Evolutionary conservation across 164 flowering plant genomes (phyloP).

Genomic region (Dillenia suffruticosa): DNA sequence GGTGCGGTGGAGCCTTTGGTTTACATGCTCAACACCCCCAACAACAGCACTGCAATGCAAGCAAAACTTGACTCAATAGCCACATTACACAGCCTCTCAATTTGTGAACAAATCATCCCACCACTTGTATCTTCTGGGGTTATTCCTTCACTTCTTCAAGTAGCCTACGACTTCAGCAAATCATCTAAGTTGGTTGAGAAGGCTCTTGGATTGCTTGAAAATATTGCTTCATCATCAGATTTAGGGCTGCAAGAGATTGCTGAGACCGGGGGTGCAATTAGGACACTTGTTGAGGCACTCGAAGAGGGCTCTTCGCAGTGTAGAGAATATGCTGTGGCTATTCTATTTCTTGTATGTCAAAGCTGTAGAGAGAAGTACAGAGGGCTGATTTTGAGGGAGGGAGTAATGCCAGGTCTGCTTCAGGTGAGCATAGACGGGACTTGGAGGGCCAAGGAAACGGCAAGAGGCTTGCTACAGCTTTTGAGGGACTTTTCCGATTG

Average conservation of each 20-base stretch:
- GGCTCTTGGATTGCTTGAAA: constrained; percentile 38
- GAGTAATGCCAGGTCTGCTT: constrained; percentile 57
- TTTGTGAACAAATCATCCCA: constrained; percentile 23
- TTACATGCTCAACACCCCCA: constrained; percentile 19
- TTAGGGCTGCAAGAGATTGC: constrained; percentile 27
- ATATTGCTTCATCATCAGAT: constrained; percentile 27
- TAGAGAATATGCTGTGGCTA: constrained; percentile 53
- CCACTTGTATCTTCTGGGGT: constrained; percentile 25
- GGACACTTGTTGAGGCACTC: constrained; percentile 45
- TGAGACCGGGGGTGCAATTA: constrained; percentile 23
- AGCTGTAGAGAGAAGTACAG: constrained; percentile 47
- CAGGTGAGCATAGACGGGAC: constrained; percentile 60
- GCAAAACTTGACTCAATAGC: constrained; percentile 44
- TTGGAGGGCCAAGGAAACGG: constrained; percentile 33
- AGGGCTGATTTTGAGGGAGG: constrained; percentile 49
- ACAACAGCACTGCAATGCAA: constrained; percentile 14
- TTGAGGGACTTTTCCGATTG: constrained; percentile 33
- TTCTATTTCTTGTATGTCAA: constrained; percentile 34
- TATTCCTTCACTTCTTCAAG: constrained; percentile 20
- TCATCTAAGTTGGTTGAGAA: constrained; percentile 43
- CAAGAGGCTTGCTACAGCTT: constrained; percentile 34
- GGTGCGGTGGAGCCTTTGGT: constrained; percentile 41
- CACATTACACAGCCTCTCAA: constrained; percentile 61
- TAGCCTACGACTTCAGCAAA: constrained; percentile 23
- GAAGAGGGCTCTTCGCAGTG: constrained; percentile 56